phyloP scores from a whole-genome alignment of 352 stramenopile genomes.

The Phytopythium cucurbitacearum region DNA sequence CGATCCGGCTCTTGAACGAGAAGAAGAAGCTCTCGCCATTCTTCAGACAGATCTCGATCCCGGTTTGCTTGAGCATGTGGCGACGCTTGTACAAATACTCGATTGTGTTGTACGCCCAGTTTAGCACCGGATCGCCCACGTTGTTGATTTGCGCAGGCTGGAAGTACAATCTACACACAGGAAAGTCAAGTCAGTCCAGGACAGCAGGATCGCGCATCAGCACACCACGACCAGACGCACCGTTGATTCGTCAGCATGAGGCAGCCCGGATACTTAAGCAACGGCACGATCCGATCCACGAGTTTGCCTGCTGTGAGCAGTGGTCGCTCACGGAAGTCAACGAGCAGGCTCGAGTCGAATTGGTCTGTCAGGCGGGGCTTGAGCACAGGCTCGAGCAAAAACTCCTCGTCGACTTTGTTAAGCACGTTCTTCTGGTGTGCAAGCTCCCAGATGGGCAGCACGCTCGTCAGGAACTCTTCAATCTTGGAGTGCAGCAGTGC shows the following conservation, averaged over 20 bases:
- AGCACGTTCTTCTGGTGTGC: conserved; percentile 61
- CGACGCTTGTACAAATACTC: conserved; percentile 83
- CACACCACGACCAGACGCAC: background rate
- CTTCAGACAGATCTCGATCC: conserved; percentile 81
- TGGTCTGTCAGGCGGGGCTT: conserved; percentile 56
- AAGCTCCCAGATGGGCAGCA: conserved; percentile 64
- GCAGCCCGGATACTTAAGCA: conserved; percentile 89
- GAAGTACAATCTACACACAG: conserved; percentile 65
- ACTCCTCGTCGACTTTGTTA: conserved; percentile 86
- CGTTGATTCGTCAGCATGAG: conserved; percentile 90
- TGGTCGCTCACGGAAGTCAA: conserved; percentile 88
- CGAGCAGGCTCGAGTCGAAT: conserved; percentile 88
- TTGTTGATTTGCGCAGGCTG: conserved; percentile 92
- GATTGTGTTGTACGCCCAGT: conserved; percentile 80
- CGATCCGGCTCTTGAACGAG: conserved; percentile 60
- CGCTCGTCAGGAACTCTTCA: conserved; percentile 68
- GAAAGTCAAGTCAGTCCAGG: background rate
- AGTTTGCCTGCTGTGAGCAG: conserved; percentile 67
- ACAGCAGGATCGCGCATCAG: background rate
- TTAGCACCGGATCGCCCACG: conserved; percentile 82
- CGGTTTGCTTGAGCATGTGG: conserved; percentile 88
- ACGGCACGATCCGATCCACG: conserved; percentile 86
- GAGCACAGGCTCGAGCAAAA: conserved; percentile 70
- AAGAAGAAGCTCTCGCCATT: conserved; percentile 78
- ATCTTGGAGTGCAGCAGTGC: conserved; percentile 81